Base-by-base conservation (phyloP, 208 protist species). In the Trypanosoma theileri region DNA sequence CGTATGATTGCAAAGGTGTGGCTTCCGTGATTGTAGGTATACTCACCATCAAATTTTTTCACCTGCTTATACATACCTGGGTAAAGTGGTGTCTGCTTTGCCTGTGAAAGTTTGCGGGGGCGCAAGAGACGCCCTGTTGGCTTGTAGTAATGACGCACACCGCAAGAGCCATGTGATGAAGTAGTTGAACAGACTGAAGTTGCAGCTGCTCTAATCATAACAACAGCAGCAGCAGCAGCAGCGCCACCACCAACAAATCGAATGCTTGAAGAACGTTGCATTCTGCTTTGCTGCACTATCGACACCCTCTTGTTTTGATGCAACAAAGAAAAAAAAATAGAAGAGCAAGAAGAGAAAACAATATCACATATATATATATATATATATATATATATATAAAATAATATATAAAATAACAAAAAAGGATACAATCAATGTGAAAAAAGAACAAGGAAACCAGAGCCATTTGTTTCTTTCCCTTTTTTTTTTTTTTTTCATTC, bases 1-100 rank as follows among this genome's bases (percentile, higher is more conserved):
- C 78, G 65, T 31, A 89, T 51, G 13, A 94, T 87, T n/a, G 73
- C 66, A 53, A 79, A 84, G 40, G 84, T 88, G 74, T 94, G 84
- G 28, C 57, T 62, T 21, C 81, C 84, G 75, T 94, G 91, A 71
- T 86, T 46, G 77, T 92, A 94, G 16, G 74, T 73, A 66, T 91
- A 70, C 61, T 92, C 80, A n/a, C 89, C 85, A 28, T 89, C 86
- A 75, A 94, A 94, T 48, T 69, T 53, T 9, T 67, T 70, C 35
- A 90, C 84, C 14, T 75, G 61, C 17, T 69, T 72, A 40, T 75
- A 80, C 76, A 79, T 81, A 45, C 84, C 85, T 0, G 89, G 84
- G 46, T 81, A 92, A 46, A 92, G 65, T 2, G 83, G 82, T 51
- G 66, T 70, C 66, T 94, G 89, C 64, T 86, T 87, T 17, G 82